Percentiles rank a stretch among this genome's conserved stretches.
These are phyloP conservation scores for Penicillium sclerotigenum DNA, from an alignment of 2,329 filamentous ascomycete genomes.

Conservation along the genomic window DNA sequence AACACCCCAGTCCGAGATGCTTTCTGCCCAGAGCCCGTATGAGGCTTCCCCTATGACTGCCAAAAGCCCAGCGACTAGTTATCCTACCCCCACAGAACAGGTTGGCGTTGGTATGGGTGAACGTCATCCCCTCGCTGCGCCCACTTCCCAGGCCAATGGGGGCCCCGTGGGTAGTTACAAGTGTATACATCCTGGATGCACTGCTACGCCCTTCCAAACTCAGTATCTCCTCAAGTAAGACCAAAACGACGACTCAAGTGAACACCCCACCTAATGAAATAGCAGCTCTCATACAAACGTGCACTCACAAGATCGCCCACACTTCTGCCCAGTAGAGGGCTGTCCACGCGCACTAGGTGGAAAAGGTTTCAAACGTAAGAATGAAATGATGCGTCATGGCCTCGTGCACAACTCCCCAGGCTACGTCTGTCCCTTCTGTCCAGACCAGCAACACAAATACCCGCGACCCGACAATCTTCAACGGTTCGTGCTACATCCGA, in stretches of 20 bases:
- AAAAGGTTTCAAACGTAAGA: constrained; percentile 66
- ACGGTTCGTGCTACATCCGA: constrained; percentile 56
- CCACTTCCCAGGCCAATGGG: constrained; percentile 26
- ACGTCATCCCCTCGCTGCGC: constrained; percentile 18
- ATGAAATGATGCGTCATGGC: constrained; percentile 72
- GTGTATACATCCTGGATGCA: constrained; percentile 57
- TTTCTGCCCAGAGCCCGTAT: constrained; percentile 29
- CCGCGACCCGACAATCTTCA: constrained; percentile 94
- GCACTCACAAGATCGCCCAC: constrained; percentile 60
- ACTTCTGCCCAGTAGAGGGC: constrained; percentile 59
- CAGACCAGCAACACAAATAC: constrained; percentile 89
- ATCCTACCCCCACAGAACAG: constrained; percentile 43
- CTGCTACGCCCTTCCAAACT: constrained; percentile 59
- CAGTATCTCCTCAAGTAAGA: constrained; percentile 63
- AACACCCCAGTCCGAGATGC: constrained; percentile 27
- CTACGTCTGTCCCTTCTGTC: constrained; percentile 94
- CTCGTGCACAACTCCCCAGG: constrained; percentile 91
- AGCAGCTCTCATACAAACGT: constrained; percentile 55
- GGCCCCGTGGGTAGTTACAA: constrained; percentile 42
- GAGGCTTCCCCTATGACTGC: constrained; percentile 30
- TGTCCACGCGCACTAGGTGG: constrained; percentile 61
- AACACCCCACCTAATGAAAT: constrained; percentile 3
- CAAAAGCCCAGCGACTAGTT: constrained; percentile 37
- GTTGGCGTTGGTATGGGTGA: constrained; percentile 22
- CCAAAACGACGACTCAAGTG: background rate